Base-by-base conservation (phyloP, 1,284 basidiomycete species). In the Chondrostereum purpureum region DNA sequence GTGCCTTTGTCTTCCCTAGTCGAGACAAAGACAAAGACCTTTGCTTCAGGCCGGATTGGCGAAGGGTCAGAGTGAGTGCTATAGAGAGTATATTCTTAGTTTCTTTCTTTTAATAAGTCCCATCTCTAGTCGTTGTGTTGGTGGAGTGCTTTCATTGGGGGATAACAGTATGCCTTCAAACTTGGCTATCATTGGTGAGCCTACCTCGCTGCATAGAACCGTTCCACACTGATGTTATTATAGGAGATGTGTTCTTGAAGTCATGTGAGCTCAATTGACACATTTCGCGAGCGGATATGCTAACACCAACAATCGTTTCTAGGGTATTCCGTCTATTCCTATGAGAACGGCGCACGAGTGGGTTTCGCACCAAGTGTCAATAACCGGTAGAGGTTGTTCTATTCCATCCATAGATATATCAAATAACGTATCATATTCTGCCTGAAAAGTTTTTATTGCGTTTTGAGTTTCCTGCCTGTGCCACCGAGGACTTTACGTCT, bases 401-500 rank as follows among this genome's bases (percentile, higher is more conserved):
- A 17, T 39, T 19, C 37, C 19, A 19, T 39, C 18, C n/a, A n/a
- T n/a, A n/a, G n/a, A n/a, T n/a, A n/a, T n/a, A n/a, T n/a, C n/a
- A 44, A 34, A 16, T 31, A 44, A 17, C 36, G 18, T 21, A 44
- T n/a, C n/a, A 14, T 37, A 13, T 48, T 45, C 18, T n/a, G n/a
- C n/a, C n/a, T n/a, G n/a, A n/a, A n/a, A n/a, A 38, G 40, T 39
- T 58, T 48, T 50, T 34, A 42, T 52, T 60, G 54, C 38, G 43
- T 44, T 34, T 44, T 43, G 34, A 51, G 34, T 12, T 31, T 46
- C 39, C 45, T 31, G 27, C 36, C 40, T 14, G 55, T 57, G 3
- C 82, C 80, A n/a, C n/a, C n/a, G 44, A 92, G 69, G 2, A 90
- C 80, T 67, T 87, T 92, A 52, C 79, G 73, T 45, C 92, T 73